Evolutionary conservation across 768 basidiomycete genomes (phyloP).

Genomic region (Suillus paluster): DNA sequence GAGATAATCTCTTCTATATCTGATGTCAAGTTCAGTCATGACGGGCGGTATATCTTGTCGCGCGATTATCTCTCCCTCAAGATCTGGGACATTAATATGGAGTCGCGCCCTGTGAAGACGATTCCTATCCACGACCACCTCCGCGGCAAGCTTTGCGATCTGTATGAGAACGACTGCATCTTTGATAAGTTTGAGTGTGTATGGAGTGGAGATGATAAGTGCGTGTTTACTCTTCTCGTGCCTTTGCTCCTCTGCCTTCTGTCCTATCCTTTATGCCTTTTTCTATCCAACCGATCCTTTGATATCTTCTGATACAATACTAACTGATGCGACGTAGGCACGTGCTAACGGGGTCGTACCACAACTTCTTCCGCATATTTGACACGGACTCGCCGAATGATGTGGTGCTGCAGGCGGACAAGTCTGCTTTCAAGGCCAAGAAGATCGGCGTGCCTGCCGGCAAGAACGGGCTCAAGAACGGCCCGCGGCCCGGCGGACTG

Average conservation of each 20-base stretch:
- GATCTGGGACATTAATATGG: slow-evolving; percentile 99
- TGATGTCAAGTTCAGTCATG: slow-evolving; percentile 98
- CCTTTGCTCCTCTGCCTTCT: slow-evolving; percentile 10
- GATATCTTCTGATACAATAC: slow-evolving; percentile 24
- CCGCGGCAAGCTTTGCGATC: slow-evolving; percentile 94
- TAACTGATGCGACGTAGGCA: slow-evolving; percentile 55
- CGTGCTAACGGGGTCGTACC: slow-evolving; percentile 98
- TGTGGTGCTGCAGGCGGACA: slow-evolving; percentile 96
- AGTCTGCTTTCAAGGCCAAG: slow-evolving; percentile 99
- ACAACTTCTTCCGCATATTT: slow-evolving; percentile 99
- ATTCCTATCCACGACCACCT: slow-evolving; percentile 99
- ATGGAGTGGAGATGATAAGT: slow-evolving; percentile 96
- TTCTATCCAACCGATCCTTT: slow-evolving; percentile 15
- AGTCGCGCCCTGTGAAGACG: slow-evolving; percentile 92
- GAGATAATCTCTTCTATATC: slow-evolving; percentile 99
- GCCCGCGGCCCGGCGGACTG: slow-evolving; percentile 61
- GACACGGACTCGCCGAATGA: slow-evolving; percentile 88
- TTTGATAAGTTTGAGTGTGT: slow-evolving; percentile 99
- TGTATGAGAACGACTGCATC: slow-evolving; percentile 99
- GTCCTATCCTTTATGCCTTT: slow-evolving; percentile 7
- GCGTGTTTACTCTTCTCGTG: slow-evolving; percentile 46
- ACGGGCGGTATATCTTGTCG: slow-evolving; percentile 95
- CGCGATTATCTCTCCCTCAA: slow-evolving; percentile 97
- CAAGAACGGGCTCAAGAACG: slow-evolving; percentile 75
- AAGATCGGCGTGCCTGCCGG: slow-evolving; percentile 92